A percentile compares a stretch with the other conserved stretches of the same genome.
These are phyloP conservation scores for Ustilaginoidea virens DNA, from an alignment of 2,329 filamentous ascomycete species.

Conservation along the genomic window DNA sequence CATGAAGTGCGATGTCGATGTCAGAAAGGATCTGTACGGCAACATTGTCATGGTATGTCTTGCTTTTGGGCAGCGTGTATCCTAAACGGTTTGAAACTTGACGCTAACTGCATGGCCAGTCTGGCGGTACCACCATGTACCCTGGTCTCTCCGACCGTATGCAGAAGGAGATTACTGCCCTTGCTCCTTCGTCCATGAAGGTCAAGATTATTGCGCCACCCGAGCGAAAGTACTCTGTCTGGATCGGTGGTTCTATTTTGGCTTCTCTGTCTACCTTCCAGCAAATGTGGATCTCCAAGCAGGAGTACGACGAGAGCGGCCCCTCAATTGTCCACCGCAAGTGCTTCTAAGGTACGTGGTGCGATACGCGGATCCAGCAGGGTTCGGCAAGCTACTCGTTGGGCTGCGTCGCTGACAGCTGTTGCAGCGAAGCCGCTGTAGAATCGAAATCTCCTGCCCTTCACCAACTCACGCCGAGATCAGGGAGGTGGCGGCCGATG, in stretches of 20 bases:
- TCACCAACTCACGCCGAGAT: slow-evolving; percentile 23
- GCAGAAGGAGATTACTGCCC: slow-evolving; percentile 99
- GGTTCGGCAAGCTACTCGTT: background rate
- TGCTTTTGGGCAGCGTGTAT: background rate
- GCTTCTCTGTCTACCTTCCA: slow-evolving; percentile 99
- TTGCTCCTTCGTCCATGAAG: slow-evolving; percentile 99
- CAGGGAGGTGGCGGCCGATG: slow-evolving; percentile 28
- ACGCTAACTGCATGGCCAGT: slow-evolving; percentile 37
- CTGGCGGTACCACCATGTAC: slow-evolving; percentile 99
- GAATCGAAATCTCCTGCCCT: slow-evolving; percentile 18
- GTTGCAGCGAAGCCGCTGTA: slow-evolving; percentile 14
- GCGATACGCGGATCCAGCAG: slow-evolving; percentile 8
- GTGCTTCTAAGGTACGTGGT: slow-evolving; percentile 80
- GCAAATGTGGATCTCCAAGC: slow-evolving; percentile 99
- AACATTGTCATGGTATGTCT: slow-evolving; percentile 97
- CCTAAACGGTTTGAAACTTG: background rate
- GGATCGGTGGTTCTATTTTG: slow-evolving; percentile 99
- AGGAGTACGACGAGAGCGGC: slow-evolving; percentile 99
- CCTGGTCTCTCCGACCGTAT: slow-evolving; percentile 99
- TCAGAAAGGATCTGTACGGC: slow-evolving; percentile 99
- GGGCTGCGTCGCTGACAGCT: background rate
- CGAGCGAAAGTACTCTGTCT: slow-evolving; percentile 99
- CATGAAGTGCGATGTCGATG: slow-evolving; percentile 99
- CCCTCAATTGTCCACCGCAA: slow-evolving; percentile 99
- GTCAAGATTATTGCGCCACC: slow-evolving; percentile 99